Evolutionary conservation across 2,329 filamentous ascomycete genomes (phyloP), one percentile per base, ranked within the genome.

Genomic region (Scleromitrula shiraiana): DNA sequence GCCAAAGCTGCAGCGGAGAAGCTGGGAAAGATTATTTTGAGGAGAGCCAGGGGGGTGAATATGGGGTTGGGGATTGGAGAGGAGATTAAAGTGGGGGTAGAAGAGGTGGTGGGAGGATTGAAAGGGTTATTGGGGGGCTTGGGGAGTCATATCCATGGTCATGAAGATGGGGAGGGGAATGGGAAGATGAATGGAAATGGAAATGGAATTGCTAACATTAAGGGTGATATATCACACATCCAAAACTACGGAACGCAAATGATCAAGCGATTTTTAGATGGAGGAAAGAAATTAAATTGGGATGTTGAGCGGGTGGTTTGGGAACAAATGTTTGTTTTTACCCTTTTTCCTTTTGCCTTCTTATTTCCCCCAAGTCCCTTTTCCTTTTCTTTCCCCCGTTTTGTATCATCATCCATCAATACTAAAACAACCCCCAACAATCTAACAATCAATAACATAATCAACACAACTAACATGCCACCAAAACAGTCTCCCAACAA

Each of bases 231-330:
- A n/a, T n/a, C n/a, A n/a, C n/a, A n/a, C n/a, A n/a, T n/a, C n/a
- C n/a, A n/a, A n/a, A n/a, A n/a, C n/a, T 86, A 85, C 50, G 86
- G 86, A 2, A 71, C 73, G 15, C 73, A 80, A 36, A 71, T 87
- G 63, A 73, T 87, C 56, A 80, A 82, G 59, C 74, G 74, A 0
- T 67, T 90, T 35, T 67, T 81, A 20, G 83, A 84, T 57, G 70
- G 70, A 9, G 83, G 84, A 0, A 43, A 43, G 41, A 43, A 43
- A 8, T 20, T 19, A 2, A 30, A 30, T 9, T 63, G 86, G 50
- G 77, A 70, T 44, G 68, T 73, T 2, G 72, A 80, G 20, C 82
- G 89, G 42, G 79, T 89, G 52, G 79, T 83, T 0, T 62, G 56
- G 56, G 50, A 50, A 35, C 57, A 64, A 17, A 50, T 63, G 56